A percentile compares a stretch with the other conserved stretches of the same genome.
phyloP scores from a whole-genome alignment of 1,139 yeast species.

The Blastobotrys raffinosifermentans region DNA sequence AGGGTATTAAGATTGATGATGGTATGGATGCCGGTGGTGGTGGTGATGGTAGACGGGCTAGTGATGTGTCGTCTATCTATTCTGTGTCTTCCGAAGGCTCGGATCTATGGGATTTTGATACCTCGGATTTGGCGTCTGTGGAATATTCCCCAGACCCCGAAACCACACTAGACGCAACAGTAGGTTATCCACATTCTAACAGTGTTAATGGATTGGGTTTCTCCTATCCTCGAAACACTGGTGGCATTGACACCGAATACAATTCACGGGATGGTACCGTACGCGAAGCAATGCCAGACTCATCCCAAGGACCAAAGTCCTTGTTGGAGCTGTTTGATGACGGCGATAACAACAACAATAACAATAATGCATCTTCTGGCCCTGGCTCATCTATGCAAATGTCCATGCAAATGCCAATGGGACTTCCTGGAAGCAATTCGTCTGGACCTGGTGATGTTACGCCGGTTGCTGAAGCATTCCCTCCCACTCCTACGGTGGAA shows the following conservation, averaged over 20 bases:
- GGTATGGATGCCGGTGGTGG: constrained; percentile 27
- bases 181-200: neutral
- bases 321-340: constrained; percentile 64
- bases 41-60: constrained; percentile 81
- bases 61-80: constrained; percentile 71
- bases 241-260: neutral
- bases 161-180: neutral
- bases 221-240: neutral
- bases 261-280: constrained; percentile 3
- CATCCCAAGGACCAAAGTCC: constrained; percentile 55
- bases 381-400: constrained; percentile 20
- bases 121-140: constrained; percentile 12
- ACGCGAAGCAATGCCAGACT: constrained; percentile 5
- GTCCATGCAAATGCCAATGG: constrained; percentile 9
- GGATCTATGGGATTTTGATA: constrained; percentile 37
- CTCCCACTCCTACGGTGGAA: constrained; percentile 47
- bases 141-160: constrained; percentile 6
- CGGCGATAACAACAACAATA: constrained; percentile 19
- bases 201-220: constrained; percentile 9
- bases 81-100: constrained; percentile 38
- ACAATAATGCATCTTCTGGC: constrained; percentile 1
- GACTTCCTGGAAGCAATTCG: constrained; percentile 7
- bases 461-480: constrained; percentile 9
- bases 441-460: neutral
- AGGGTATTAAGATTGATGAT: constrained; percentile 17